Base-by-base conservation (phyloP, 805 yeast species). In the Lachancea mirantina region DNA sequence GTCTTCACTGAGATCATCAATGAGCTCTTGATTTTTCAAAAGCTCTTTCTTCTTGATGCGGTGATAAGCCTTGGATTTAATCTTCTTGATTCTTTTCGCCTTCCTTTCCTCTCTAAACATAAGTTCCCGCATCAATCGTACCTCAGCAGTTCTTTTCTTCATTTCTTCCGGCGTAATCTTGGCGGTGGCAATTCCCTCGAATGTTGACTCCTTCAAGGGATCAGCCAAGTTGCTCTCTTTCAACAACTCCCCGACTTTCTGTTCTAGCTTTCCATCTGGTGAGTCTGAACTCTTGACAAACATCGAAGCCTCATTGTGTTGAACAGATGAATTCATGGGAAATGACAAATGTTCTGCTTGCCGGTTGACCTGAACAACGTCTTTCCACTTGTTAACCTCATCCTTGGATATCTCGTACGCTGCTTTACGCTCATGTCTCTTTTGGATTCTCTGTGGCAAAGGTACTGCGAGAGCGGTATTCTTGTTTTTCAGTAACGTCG, bases 51-150 rank as follows among this genome's bases (percentile, higher is more conserved):
- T 85, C 50, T 83, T 78, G 33, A 88, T 80, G 54, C 82, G 80
- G 48, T 84, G 83, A 60, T 78, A 92, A 1, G 85, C 71, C 60
- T 89, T 92, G 23, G 96, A 85, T 59, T 92, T 92, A 59, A 92
- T 92, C 64, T 89, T 92, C 65, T 89, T 89, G 50, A 92, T 70
- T 47, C 98, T 73, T 59, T 75, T 87, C 7, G 97, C 88, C 50
- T 84, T 79, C 52, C 78, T 74, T 63, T 89, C 96, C 49, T 89
- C 96, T 49, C 97, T 72, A 64, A 87, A 92, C 95, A 89, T 84
- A 42, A 89, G 71, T 54, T 92, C 98, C 43, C 98, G 73, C 96
- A 87, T 85, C 50, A 82, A 61, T 46, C 97, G 73, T 46, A 89
- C 68, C 59, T 89, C 95, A 38, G 75, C 73, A 6, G 92, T 79